Evolutionary conservation across 2,329 filamentous ascomycete species (phyloP).

Genomic region (Chrysoporthe puriensis): DNA sequence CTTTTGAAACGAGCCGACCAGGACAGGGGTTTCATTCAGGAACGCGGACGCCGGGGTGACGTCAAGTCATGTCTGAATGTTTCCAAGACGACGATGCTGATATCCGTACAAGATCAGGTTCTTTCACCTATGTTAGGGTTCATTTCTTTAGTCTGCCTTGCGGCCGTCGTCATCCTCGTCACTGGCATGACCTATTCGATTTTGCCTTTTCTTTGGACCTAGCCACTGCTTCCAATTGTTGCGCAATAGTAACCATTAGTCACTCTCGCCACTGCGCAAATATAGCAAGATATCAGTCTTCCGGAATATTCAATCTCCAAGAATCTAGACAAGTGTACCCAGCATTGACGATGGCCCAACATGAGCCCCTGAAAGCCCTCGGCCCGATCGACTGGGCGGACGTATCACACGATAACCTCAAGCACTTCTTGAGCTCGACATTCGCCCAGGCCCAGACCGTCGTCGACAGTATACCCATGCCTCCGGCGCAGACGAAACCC

Average conservation of each 20-base stretch:
- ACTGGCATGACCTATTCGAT: not conserved
- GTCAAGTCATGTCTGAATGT: not conserved
- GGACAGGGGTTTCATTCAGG: not conserved
- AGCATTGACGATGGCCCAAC: constrained; percentile 54
- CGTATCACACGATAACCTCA: constrained; percentile 49
- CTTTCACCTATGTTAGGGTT: not conserved
- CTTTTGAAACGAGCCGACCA: not conserved
- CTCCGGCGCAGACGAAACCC: constrained; percentile 51
- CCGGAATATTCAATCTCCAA: not conserved
- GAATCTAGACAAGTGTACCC: too few species aligned
- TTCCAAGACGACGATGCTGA: not conserved
- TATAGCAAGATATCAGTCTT: not conserved
- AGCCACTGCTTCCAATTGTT: not conserved
- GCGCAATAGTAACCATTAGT: not conserved
- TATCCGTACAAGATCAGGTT: not conserved
- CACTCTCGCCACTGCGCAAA: not conserved
- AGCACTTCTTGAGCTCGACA: constrained; percentile 58
- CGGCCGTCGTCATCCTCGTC: not conserved
- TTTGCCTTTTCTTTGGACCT: not conserved
- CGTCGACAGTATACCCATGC: constrained; percentile 72
- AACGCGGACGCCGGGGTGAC: not conserved
- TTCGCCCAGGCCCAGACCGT: constrained; percentile 72
- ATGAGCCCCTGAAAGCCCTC: constrained; percentile 62
- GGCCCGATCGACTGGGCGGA: constrained; percentile 58
- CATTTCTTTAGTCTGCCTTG: not conserved